phyloP scores from a whole-genome alignment of 2,329 filamentous ascomycete species.

The Fusarium buxicola region DNA sequence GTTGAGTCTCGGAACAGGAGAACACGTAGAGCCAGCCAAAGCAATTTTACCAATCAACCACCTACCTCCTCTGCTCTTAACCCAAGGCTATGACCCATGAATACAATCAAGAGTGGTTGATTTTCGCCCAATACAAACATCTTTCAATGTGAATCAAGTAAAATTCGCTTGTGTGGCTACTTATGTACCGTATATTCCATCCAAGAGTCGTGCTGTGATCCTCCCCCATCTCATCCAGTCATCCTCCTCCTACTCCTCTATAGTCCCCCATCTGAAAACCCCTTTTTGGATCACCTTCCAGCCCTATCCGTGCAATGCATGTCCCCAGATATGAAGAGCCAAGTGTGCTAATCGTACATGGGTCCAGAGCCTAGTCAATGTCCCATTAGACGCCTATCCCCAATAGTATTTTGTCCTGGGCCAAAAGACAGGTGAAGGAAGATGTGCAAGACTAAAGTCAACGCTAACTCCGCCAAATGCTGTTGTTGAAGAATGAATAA shows the following conservation, averaged over 20 bases:
- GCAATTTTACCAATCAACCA: neutral
- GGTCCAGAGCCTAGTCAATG: conserved; percentile 14
- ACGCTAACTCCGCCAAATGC: conserved; percentile 41
- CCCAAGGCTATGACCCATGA: too few species aligned
- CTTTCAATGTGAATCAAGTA: conserved; percentile 26
- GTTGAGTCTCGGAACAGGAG: neutral
- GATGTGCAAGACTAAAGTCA: conserved; percentile 18
- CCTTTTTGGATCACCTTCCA: conserved; percentile 17
- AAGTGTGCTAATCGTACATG: conserved; percentile 42
- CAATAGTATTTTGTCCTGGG: conserved; percentile 29
- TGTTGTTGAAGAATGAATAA: conserved; percentile 29
- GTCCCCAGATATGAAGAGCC: conserved; percentile 19
- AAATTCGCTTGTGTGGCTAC: conserved; percentile 38
- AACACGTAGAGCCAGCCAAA: conserved; percentile 13
- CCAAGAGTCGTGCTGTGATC: conserved; percentile 25
- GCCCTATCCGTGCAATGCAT: conserved; percentile 25
- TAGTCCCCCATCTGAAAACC: neutral
- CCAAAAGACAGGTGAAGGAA: conserved; percentile 11
- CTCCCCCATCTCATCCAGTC: conserved; percentile 17
- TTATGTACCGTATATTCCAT: conserved; percentile 32
- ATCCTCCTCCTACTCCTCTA: conserved; percentile 8
- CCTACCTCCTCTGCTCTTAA: too few species aligned
- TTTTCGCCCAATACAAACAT: neutral
- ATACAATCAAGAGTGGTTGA: too few species aligned
- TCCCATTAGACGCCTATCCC: conserved; percentile 40